Percentiles rank a stretch among this genome's conserved stretches.
These are phyloP conservation scores for Euptelea pleiosperma DNA, from an alignment of 164 flowering plant genomes.

Conservation along the genomic window DNA sequence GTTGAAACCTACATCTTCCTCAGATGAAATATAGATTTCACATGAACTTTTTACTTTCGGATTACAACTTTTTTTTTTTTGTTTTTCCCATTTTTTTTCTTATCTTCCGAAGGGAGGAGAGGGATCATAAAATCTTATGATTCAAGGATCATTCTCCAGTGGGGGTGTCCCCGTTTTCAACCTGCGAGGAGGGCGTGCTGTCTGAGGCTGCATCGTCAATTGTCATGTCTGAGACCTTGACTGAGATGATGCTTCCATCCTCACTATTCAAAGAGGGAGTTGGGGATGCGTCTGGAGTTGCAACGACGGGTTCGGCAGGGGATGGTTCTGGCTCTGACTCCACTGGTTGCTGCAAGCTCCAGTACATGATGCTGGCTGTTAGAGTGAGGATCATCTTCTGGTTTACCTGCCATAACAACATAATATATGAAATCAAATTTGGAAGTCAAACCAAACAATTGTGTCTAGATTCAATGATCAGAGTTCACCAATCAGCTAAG, in stretches of 20 bases:
- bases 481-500: too few species aligned
- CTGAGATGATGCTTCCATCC: conserved; percentile 35
- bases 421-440: neutral
- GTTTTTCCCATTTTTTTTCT: neutral
- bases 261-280: conserved; percentile 30
- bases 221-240: conserved; percentile 50
- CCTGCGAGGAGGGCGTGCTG: conserved; percentile 32
- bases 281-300: conserved; percentile 30
- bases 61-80: conserved; percentile 1
- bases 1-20: neutral
- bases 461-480: too few species aligned
- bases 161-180: conserved; percentile 27
- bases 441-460: too few species aligned
- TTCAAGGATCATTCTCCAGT: conserved; percentile 8
- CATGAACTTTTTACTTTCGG: conserved; percentile 6
- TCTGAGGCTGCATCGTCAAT: conserved; percentile 54
- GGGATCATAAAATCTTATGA: too few species aligned
- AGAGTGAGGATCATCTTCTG: conserved; percentile 88
- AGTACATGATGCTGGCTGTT: conserved; percentile 89
- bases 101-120: neutral
- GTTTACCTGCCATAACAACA: conserved; percentile 57
- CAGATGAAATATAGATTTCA: conserved; percentile 6
- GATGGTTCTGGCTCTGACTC: conserved; percentile 33
- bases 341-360: conserved; percentile 69
- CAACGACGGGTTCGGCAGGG: conserved; percentile 18